Base-by-base conservation (phyloP, 768 basidiomycete genomes). In the Phylloporus scabripes region DNA sequence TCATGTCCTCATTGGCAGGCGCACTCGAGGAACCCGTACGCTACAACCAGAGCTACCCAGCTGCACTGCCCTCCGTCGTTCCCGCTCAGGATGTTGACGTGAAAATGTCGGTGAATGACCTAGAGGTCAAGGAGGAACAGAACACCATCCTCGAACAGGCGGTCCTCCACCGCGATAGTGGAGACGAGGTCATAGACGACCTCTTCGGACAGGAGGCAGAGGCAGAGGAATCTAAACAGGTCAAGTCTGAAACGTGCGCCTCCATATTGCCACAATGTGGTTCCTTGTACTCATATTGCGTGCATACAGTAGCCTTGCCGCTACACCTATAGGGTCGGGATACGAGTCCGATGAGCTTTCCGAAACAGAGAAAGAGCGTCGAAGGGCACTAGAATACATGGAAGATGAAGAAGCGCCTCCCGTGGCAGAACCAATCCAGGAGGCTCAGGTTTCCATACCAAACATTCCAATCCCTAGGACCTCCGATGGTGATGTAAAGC, bases 401-500 rank as follows among this genome's bases (percentile, higher is more conserved):
- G 90, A 92, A 64, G 86, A 88, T 24, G 85, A 88, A 10, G 76
- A 78, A 52, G 78, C 82, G 5, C 74, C 71, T 26, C 77, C 79
- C 49, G 70, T 80, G 7, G 66, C 79, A 1, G 78, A 77, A 50
- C 75, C 81, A 42, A 72, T 78, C 49, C 65, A 71, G 21, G 86
- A 89, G 57, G 87, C 86, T 14, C 72, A 83, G 44, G 80, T 92
- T 39, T 74, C 79, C 26, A 83, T 96, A 57, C 92, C 91, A n/a
- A 94, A 95, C 61, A 76, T 93, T 20, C 89, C 88, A 10, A 77
- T 85, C 20, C 85, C 92, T 45, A 79, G 77, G 58, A 83, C 82
- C 54, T 85, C 87, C 50, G 86, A 93, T 64, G 85, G 83, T 47
- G 79, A 87, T 62, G 94, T 94, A 65, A 72, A 82, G 61, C 12